A percentile compares a stretch with the other conserved stretches of the same genome.
phyloP scores from a whole-genome alignment of 2,329 filamentous ascomycete genomes.

The Gnomoniopsis sp. region DNA sequence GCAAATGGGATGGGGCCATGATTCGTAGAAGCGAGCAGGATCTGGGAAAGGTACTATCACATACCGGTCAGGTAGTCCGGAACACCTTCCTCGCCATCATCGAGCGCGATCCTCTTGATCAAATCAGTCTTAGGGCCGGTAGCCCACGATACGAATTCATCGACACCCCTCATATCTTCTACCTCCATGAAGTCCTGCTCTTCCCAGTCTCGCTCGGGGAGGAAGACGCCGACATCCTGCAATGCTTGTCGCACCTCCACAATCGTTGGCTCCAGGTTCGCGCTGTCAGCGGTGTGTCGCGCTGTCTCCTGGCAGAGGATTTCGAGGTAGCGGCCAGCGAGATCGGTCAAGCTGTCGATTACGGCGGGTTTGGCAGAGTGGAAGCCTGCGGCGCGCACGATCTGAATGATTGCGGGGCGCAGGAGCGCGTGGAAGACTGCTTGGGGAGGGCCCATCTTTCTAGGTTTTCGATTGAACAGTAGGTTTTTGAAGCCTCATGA shows the following conservation, averaged over 20 bases:
- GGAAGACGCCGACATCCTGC: conserved; percentile 72
- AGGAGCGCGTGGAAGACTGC: conserved; percentile 71
- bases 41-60: conserved; percentile 20
- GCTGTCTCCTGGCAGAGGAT: conserved; percentile 72
- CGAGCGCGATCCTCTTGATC: conserved; percentile 77
- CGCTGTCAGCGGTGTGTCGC: conserved; percentile 66
- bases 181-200: conserved; percentile 67
- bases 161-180: conserved; percentile 77
- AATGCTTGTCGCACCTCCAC: conserved; percentile 84
- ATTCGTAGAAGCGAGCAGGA: not conserved
- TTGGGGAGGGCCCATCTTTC: conserved; percentile 41
- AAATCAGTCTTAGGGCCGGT: conserved; percentile 70
- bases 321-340: conserved; percentile 76
- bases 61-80: conserved; percentile 68
- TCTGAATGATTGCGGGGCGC: conserved; percentile 83
- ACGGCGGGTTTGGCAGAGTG: conserved; percentile 78
- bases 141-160: conserved; percentile 78
- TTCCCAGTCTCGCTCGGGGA: conserved; percentile 61
- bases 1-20: not conserved
- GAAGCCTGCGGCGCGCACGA: conserved; percentile 87
- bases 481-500: not conserved
- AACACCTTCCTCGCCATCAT: conserved; percentile 55
- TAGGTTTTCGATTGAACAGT: not conserved
- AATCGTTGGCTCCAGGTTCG: conserved; percentile 58
- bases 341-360: conserved; percentile 82